Evolutionary conservation across 1,284 basidiomycete genomes (phyloP), one percentile per base, ranked within the genome.

Genomic region (Microbotryum scabiosae): DNA sequence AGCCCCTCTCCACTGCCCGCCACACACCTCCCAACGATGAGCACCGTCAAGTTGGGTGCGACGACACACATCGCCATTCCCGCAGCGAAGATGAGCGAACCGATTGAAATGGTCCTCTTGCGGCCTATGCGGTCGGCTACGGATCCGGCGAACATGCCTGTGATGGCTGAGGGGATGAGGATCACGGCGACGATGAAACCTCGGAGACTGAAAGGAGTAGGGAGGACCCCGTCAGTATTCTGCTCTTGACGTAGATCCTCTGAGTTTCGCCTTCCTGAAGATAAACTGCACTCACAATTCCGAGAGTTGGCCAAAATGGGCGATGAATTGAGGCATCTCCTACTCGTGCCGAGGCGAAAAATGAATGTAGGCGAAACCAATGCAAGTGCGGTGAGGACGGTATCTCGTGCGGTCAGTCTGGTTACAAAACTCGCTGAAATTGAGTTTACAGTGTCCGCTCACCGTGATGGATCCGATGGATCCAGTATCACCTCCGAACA

Each of bases 81-180:
- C 18, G 75, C 36, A 14, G 76, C 72, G 56, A 79, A 78, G 36
- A 80, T 73, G n/a, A 76, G 59, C 16, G 73, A 76, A 8, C 79
- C 79, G 10, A 76, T 61, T 16, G 78, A 72, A 52, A 81, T 79
- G 1, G 78, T 79, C 59, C 76, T 74, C 56, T 78, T 81, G 57
- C 80, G 76, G 23, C 79, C 80, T 45, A 82, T 76, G 60, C 72
- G 70, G 71, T 82, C 80, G 1, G 79, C 77, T 32, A 82, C 63
- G 43, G 76, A 73, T 7, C 80, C 81, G 21, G 79, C 78, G 54
- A 76, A 71, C 25, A 79, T 54, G 23, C 80, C 79, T 16, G 79
- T 74, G 16, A 79, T 57, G 0, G 78, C 76, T 5, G 79, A 80
- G 0, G 80, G 78, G 32, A 81, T 73, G 25, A 82, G 76, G 62